These are phyloP conservation scores for Marasmius oreades DNA, from an alignment of 1,284 basidiomycete genomes.

Conservation along the genomic window DNA sequence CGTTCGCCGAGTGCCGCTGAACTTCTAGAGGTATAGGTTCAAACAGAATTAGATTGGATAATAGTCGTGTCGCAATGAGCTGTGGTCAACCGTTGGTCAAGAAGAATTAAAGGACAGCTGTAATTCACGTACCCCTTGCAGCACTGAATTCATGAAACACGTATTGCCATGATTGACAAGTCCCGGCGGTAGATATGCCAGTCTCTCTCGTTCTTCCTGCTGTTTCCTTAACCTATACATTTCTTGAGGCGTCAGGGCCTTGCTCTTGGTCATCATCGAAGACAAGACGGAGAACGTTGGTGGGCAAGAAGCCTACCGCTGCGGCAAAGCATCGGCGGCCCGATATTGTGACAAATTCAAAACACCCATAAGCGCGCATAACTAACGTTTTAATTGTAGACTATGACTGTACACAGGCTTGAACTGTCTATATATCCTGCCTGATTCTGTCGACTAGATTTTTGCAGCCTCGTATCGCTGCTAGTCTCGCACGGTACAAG, in stretches of 20 bases:
- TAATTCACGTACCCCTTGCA: conserved; percentile 52
- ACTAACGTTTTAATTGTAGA: too few species aligned
- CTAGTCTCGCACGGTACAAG: too few species aligned
- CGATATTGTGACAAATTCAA: too few species aligned
- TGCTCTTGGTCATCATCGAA: conserved; percentile 51
- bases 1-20: conserved; percentile 35
- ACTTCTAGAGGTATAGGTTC: conserved; percentile 38
- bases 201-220: conserved; percentile 57
- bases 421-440: too few species aligned
- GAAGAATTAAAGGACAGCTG: conserved; percentile 3
- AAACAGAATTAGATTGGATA: conserved; percentile 60
- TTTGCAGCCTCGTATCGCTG: too few species aligned
- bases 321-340: too few species aligned
- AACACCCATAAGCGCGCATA: too few species aligned
- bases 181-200: conserved; percentile 65
- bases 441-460: too few species aligned
- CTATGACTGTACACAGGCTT: too few species aligned
- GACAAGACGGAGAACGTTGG: not conserved
- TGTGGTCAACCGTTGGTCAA: conserved; percentile 29
- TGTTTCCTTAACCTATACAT: conserved; percentile 53
- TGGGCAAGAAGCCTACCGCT: too few species aligned
- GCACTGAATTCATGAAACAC: conserved; percentile 76
- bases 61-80: conserved; percentile 63
- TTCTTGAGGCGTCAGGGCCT: conserved; percentile 60
- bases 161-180: conserved; percentile 82